Percentiles rank a stretch among this genome's conserved stretches.
Evolutionary conservation across 228 moss, liverwort and hornwort genomes (phyloP).

Genomic region (Sphagnum fallax): DNA sequence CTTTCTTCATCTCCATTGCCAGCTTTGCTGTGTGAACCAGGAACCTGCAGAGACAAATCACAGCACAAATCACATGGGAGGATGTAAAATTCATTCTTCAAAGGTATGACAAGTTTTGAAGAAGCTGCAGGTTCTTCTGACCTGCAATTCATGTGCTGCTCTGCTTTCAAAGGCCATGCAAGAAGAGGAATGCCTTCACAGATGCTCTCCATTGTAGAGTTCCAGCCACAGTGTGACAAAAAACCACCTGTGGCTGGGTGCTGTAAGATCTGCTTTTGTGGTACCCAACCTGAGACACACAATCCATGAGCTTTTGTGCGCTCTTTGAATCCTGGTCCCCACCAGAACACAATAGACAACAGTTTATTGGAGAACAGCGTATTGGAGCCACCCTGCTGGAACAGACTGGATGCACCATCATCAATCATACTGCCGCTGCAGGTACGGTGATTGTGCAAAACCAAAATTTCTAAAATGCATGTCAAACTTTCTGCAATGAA

Average conservation of each 20-base stretch:
- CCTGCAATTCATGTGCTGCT: constrained; percentile 56
- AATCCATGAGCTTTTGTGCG: constrained; percentile 28
- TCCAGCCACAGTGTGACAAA: constrained; percentile 55
- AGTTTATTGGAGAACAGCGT: neutral
- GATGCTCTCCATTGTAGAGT: constrained; percentile 40
- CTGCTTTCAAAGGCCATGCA: constrained; percentile 32
- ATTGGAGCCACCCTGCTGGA: neutral
- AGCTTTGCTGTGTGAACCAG: constrained; percentile 29
- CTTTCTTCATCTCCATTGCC: constrained; percentile 16
- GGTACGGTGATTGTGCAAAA: neutral
- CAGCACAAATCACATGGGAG: too few species aligned
- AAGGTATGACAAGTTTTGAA: too few species aligned
- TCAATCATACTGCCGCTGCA: neutral
- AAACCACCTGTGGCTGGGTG: constrained; percentile 32
- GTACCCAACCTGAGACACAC: constrained; percentile 17
- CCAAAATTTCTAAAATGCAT: neutral
- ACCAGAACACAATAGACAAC: neutral
- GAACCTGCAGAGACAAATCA: constrained; percentile 3
- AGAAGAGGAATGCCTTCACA: constrained; percentile 37
- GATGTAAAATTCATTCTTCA: too few species aligned
- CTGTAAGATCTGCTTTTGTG: constrained; percentile 27
- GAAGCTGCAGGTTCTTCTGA: constrained; percentile 6
- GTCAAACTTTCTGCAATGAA: neutral
- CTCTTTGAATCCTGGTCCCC: constrained; percentile 23
- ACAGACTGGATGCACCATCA: neutral